A percentile compares a stretch with the other conserved stretches of the same genome.
phyloP scores from a whole-genome alignment of 176 grass and related monocot genomes.

The Saccharum officinarum region DNA sequence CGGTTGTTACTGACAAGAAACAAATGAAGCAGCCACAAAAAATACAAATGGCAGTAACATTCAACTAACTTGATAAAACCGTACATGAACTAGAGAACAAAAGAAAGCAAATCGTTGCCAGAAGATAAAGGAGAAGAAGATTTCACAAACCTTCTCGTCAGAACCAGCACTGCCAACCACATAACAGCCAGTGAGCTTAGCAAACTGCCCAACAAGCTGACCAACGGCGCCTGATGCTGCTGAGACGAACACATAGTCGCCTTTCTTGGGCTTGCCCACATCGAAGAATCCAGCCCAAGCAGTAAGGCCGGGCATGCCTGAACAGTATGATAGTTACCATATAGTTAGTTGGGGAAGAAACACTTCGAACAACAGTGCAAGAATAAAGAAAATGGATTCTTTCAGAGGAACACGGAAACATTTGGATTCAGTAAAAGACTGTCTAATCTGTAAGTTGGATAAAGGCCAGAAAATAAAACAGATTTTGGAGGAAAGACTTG shows the following conservation, averaged over 20 bases:
- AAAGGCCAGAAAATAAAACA: not conserved
- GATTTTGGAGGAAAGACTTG: not conserved
- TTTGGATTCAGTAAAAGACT: not conserved
- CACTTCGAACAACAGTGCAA: not conserved
- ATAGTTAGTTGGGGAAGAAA: not conserved
- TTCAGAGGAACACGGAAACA: not conserved
- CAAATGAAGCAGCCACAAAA: not conserved
- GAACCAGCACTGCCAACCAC: conserved; percentile 56
- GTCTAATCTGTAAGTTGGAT: not conserved
- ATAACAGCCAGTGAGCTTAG: conserved; percentile 56
- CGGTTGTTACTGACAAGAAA: not conserved
- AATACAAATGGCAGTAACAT: too few relatives aligned
- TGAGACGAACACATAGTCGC: conserved; percentile 55
- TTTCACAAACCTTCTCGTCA: conserved; percentile 45
- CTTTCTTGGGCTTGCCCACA: conserved; percentile 52
- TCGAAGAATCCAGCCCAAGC: conserved; percentile 56
- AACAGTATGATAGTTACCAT: not conserved
- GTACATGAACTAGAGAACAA: not conserved
- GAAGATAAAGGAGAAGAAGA: not conserved
- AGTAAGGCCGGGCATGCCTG: conserved; percentile 59
- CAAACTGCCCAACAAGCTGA: conserved; percentile 61
- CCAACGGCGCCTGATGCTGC: conserved; percentile 55
- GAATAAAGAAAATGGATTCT: not conserved
- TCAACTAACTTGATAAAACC: not conserved
- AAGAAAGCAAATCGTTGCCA: not conserved